Percentiles rank a stretch among this genome's conserved stretches.
Evolutionary conservation across 2,329 filamentous ascomycete genomes (phyloP).

Genomic region (Aureobasidium zeae): DNA sequence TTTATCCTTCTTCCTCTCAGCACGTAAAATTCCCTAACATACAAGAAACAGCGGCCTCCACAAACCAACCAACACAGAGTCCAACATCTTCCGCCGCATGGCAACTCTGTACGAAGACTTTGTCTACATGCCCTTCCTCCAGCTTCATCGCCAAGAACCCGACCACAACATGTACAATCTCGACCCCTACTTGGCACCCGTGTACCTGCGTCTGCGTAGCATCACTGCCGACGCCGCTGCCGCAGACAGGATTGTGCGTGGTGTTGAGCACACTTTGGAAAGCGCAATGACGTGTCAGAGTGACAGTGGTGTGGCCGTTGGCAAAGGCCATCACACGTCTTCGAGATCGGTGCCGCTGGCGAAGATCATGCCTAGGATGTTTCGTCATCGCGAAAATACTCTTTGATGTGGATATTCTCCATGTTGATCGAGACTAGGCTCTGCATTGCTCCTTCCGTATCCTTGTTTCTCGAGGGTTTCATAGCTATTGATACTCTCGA

Average conservation of each 20-base stretch:
- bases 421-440: too few relatives aligned
- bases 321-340: background rate
- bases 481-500: too few relatives aligned
- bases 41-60: conserved; percentile 12
- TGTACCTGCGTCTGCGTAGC: conserved; percentile 5
- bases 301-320: background rate
- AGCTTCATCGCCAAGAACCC: conserved; percentile 13
- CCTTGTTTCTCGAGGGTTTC: too few relatives aligned
- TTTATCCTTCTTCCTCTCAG: too few relatives aligned
- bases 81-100: conserved; percentile 11
- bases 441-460: too few relatives aligned
- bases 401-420: conserved; percentile 14
- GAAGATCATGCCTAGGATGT: background rate
- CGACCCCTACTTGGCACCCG: conserved; percentile 1
- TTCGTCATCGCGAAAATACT: conserved; percentile 20
- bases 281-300: conserved; percentile 1
- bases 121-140: conserved; percentile 14
- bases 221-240: background rate
- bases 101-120: conserved; percentile 8
- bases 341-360: conserved; percentile 5
- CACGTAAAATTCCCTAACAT: too few relatives aligned
- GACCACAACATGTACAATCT: conserved; percentile 17
- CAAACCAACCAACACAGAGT: conserved; percentile 1
- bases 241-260: background rate
- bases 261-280: conserved; percentile 3